Evolutionary conservation across 2,329 filamentous ascomycete genomes (phyloP).

Genomic region (Scedosporium dehoogii): DNA sequence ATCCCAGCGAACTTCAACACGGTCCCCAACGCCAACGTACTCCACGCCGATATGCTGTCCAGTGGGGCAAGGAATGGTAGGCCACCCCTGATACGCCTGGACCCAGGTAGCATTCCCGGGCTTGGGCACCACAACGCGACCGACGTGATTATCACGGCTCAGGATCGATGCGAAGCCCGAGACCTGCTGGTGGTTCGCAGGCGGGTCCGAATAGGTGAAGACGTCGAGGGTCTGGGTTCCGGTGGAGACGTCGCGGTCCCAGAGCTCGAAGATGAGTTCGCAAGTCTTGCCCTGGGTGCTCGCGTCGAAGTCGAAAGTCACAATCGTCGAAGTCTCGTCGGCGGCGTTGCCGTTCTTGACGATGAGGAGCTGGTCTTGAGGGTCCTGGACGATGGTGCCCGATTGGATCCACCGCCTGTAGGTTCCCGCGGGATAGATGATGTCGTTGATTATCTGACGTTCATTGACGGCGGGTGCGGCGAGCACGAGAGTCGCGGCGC

Average conservation of each 20-base stretch:
- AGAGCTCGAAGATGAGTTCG: constrained; percentile 8
- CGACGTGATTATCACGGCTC: constrained; percentile 2
- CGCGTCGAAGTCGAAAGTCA: constrained; percentile 6
- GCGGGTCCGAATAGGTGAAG: constrained; percentile 7
- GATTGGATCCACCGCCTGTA: constrained; percentile 7
- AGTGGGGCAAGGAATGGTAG: constrained; percentile 2
- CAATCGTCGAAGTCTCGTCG: constrained; percentile 7
- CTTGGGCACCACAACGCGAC: background rate
- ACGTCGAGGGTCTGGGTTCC: constrained; percentile 6
- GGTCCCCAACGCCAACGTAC: constrained; percentile 5
- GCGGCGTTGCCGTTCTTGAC: constrained; percentile 8
- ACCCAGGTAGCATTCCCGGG: constrained; percentile 2
- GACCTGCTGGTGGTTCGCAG: background rate
- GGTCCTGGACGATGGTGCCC: constrained; percentile 3
- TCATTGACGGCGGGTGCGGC: background rate
- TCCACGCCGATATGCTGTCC: constrained; percentile 4
- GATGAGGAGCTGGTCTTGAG: constrained; percentile 9
- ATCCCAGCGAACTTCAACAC: constrained; percentile 5
- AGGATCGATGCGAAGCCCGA: background rate
- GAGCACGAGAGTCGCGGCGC: background rate
- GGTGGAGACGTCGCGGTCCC: constrained; percentile 7
- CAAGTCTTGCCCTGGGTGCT: constrained; percentile 7
- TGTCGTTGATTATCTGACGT: constrained; percentile 11
- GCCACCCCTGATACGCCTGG: constrained; percentile 1
- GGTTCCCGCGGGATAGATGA: constrained; percentile 7